Percentiles rank a stretch among this genome's conserved stretches.
Conservation (phyloP, 163 green algal genomes). For the Chlorella variabilis region DNA sequence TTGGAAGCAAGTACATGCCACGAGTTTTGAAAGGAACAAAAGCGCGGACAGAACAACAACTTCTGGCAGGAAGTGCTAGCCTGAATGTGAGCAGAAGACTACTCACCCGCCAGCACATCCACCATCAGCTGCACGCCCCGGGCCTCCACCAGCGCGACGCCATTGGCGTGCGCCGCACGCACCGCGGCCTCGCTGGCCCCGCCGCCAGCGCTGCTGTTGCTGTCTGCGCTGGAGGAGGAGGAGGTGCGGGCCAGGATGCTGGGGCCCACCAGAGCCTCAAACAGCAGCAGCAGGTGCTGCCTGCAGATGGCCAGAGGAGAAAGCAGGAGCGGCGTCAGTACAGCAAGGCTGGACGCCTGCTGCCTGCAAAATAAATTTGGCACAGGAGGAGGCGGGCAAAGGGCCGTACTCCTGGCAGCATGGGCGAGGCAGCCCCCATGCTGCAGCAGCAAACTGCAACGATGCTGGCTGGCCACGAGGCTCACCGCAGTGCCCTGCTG, state of each 20-base stretch:
- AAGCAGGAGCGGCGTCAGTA: not conserved
- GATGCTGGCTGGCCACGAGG: too few species aligned
- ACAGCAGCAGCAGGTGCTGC: conserved; percentile 77
- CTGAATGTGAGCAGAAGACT: too few species aligned
- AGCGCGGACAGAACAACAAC: too few species aligned
- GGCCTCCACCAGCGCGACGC: conserved; percentile 66
- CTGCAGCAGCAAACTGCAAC: too few species aligned
- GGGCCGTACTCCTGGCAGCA: too few species aligned
- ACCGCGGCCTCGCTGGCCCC: not conserved
- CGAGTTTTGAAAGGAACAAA: too few species aligned
- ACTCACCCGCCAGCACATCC: conserved; percentile 71
- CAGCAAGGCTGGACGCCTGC: not conserved
- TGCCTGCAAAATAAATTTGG: not conserved
- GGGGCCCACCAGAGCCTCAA: conserved; percentile 72
- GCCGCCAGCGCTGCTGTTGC: not conserved
- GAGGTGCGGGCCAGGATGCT: not conserved
- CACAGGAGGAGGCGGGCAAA: too few species aligned
- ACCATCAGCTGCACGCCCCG: conserved; percentile 80
- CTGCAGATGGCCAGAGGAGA: not conserved
- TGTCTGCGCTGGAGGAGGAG: not conserved
- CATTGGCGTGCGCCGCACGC: conserved; percentile 67
- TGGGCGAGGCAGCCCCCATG: too few species aligned
- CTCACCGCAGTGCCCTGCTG: conserved; percentile 58
- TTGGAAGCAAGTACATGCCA: too few species aligned
- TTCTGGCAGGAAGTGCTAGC: too few species aligned